These are phyloP conservation scores for Avena atlantica DNA, from an alignment of 176 grass and related monocot species.

Conservation along the genomic window DNA sequence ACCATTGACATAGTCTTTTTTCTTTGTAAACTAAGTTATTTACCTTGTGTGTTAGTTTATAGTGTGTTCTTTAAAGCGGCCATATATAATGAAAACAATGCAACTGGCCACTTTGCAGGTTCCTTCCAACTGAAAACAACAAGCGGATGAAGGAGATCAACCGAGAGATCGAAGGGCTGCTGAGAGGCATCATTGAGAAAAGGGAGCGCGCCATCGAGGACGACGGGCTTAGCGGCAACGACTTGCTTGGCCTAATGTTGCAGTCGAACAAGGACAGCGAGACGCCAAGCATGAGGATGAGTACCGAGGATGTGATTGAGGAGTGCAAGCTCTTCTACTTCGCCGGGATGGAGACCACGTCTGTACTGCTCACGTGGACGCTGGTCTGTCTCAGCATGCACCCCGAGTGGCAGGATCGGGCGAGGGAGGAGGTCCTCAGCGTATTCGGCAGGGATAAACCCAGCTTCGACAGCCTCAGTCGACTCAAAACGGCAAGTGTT, in stretches of 20 bases:
- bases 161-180: constrained; percentile 42
- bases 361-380: constrained; percentile 71
- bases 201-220: constrained; percentile 45
- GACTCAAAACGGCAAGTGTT: constrained; percentile 66
- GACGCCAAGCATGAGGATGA: constrained; percentile 45
- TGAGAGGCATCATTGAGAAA: constrained; percentile 66
- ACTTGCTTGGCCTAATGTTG: constrained; percentile 71
- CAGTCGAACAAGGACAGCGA: constrained; percentile 56
- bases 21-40: neutral
- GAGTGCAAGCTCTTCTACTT: constrained; percentile 93
- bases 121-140: constrained; percentile 64
- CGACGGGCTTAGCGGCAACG: constrained; percentile 44
- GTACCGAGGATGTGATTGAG: constrained; percentile 68
- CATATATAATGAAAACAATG: constrained; percentile 16
- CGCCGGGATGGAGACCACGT: constrained; percentile 73
- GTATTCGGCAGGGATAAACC: constrained; percentile 53
- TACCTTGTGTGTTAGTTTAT: neutral
- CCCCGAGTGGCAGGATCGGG: constrained; percentile 66
- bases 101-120: constrained; percentile 41
- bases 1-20: neutral
- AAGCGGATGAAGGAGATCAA: constrained; percentile 53
- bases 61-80: neutral
- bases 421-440: constrained; percentile 65
- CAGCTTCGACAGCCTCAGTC: constrained; percentile 52
- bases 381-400: constrained; percentile 55